Conservation (phyloP, 768 basidiomycete species). For the Termitomyces sp. region DNA sequence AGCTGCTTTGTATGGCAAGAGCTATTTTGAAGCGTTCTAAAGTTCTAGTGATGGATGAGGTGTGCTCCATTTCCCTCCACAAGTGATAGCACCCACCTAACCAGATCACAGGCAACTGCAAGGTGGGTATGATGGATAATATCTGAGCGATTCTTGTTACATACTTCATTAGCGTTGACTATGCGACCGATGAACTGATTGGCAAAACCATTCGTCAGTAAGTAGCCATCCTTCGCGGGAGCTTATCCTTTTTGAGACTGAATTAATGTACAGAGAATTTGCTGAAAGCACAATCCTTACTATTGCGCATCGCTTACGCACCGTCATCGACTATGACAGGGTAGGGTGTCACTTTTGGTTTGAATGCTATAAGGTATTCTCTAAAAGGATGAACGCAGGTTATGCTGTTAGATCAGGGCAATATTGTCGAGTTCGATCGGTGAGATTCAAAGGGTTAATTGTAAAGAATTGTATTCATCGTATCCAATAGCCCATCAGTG, state of each 20-base stretch:
- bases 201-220: constrained; percentile 77
- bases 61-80: constrained; percentile 16
- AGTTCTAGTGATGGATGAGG: constrained; percentile 80
- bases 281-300: constrained; percentile 78
- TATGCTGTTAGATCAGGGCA: constrained; percentile 73
- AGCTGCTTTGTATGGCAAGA: constrained; percentile 80
- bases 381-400: constrained; percentile 35
- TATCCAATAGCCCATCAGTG: constrained; percentile 36
- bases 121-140: constrained; percentile 30
- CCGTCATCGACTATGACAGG: constrained; percentile 80
- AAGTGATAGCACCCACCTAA: constrained; percentile 4
- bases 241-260: not conserved
- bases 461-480: not conserved
- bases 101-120: constrained; percentile 51
- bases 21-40: constrained; percentile 73
- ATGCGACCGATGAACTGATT: constrained; percentile 86
- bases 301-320: constrained; percentile 74
- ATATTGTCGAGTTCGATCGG: constrained; percentile 71
- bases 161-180: constrained; percentile 52
- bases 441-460: constrained; percentile 15
- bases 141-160: not conserved
- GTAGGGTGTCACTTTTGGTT: constrained; percentile 31
- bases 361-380: not conserved
- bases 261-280: constrained; percentile 48
- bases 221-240: constrained; percentile 17